These are phyloP conservation scores for Noccaea caerulescens DNA, from an alignment of 345 rosid genomes.

Conservation along the genomic window DNA sequence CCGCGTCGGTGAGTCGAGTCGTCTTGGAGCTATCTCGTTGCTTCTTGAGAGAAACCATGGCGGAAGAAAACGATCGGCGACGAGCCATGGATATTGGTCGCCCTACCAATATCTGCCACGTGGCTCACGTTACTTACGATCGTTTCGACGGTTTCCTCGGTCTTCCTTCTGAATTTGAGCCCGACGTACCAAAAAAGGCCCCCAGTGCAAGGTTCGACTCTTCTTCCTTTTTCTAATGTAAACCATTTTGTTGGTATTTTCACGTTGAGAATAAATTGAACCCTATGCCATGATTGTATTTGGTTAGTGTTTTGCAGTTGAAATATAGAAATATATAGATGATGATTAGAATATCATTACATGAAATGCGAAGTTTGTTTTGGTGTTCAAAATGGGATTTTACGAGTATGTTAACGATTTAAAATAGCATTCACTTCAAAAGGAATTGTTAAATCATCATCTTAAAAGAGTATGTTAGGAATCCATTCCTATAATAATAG, in stretches of 20 bases:
- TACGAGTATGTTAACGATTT: too few relatives aligned
- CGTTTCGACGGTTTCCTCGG: conserved; percentile 93
- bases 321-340: not conserved
- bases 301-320: not conserved
- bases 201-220: conserved; percentile 83
- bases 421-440: too few relatives aligned
- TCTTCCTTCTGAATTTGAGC: conserved; percentile 89
- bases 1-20: conserved; percentile 36
- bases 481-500: too few relatives aligned
- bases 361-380: conserved; percentile 4
- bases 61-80: conserved; percentile 45
- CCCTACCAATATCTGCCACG: conserved; percentile 85
- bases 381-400: not conserved
- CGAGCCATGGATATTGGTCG: conserved; percentile 79
- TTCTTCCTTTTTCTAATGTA: not conserved
- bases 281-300: not conserved
- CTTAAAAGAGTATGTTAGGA: too few relatives aligned
- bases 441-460: too few relatives aligned
- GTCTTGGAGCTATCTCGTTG: conserved; percentile 38
- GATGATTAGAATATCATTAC: not conserved
- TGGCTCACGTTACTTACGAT: conserved; percentile 91
- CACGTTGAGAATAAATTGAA: too few relatives aligned
- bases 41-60: conserved; percentile 38
- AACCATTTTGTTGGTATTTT: not conserved
- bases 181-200: conserved; percentile 78